Conservation (phyloP, 352 stramenopile species). For the Hyaloperonospora arabidopsidis region DNA sequence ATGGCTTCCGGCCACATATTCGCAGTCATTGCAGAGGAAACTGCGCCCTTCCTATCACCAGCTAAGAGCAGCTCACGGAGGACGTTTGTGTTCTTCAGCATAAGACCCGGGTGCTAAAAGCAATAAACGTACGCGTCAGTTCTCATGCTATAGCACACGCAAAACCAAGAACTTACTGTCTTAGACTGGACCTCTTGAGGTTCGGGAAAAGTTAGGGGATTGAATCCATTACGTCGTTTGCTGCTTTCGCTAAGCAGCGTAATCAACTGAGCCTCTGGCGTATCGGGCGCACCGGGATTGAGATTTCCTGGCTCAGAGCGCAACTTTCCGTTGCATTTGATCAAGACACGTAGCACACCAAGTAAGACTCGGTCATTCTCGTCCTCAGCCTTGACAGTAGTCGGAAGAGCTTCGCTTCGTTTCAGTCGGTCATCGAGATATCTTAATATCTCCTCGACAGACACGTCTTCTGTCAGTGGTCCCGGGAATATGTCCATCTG, state of each 20-base stretch:
- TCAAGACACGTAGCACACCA: slow-evolving; percentile 56
- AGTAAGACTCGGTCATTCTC: slow-evolving; percentile 69
- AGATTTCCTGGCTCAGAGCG: slow-evolving; percentile 35
- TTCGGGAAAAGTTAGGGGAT: slow-evolving; percentile 36
- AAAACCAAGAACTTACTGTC: slow-evolving; percentile 23
- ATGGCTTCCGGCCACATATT: slow-evolving; percentile 86
- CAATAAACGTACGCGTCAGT: slow-evolving; percentile 8
- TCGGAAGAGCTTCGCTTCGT: slow-evolving; percentile 13
- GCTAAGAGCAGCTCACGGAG: slow-evolving; percentile 69
- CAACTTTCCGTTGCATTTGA: slow-evolving; percentile 77
- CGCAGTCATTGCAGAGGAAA: slow-evolving; percentile 65
- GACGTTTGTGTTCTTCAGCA: slow-evolving; percentile 37
- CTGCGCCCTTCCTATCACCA: slow-evolving; percentile 66
- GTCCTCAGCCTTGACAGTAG: slow-evolving; percentile 20
- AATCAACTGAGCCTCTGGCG: slow-evolving; percentile 60
- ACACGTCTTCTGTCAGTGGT: slow-evolving; percentile 52
- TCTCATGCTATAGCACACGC: not conserved
- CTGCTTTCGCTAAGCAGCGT: slow-evolving; percentile 62
- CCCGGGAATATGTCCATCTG: slow-evolving; percentile 72
- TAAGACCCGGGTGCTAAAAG: slow-evolving; percentile 45
- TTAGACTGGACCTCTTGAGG: slow-evolving; percentile 35
- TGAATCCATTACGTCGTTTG: slow-evolving; percentile 46
- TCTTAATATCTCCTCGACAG: slow-evolving; percentile 57
- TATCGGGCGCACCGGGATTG: slow-evolving; percentile 46
- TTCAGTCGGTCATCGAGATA: slow-evolving; percentile 59